Conservation (phyloP, 331 rosid genomes). For the Telfairia occidentalis region DNA sequence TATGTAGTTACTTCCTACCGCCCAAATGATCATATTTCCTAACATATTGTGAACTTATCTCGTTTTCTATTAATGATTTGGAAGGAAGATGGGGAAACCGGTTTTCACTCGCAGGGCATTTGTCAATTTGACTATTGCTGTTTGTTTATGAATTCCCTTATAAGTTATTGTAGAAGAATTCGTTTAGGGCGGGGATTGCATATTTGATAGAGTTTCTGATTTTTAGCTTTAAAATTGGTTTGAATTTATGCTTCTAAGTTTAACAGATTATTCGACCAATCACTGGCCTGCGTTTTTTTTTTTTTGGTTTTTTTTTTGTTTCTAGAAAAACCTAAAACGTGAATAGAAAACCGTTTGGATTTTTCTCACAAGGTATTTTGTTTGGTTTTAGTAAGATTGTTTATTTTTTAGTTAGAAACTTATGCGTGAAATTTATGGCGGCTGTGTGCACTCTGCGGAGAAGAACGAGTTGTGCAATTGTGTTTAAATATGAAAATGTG, state of each 20-base stretch:
- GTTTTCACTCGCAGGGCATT: neutral
- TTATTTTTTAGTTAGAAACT: neutral
- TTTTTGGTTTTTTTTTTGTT: too few species aligned
- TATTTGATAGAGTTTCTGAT: neutral
- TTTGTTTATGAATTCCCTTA: neutral
- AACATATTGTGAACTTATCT: neutral
- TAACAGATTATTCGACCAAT: neutral
- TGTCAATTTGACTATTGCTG: neutral
- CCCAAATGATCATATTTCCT: neutral
- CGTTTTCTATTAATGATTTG: neutral
- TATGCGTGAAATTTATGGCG: neutral
- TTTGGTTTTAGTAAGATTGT: neutral
- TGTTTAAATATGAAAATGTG: neutral
- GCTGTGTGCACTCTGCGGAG: neutral
- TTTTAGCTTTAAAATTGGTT: neutral
- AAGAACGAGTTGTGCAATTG: neutral
- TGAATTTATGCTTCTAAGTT: neutral
- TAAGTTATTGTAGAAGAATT: neutral
- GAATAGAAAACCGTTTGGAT: neutral
- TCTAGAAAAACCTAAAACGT: constrained; percentile 3
- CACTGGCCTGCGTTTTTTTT: neutral
- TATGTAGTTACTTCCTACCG: neutral
- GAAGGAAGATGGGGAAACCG: neutral
- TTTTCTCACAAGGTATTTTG: neutral
- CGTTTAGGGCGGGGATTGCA: neutral